Evolutionary conservation across 768 basidiomycete genomes (phyloP).

Genomic region (Russula emetica): DNA sequence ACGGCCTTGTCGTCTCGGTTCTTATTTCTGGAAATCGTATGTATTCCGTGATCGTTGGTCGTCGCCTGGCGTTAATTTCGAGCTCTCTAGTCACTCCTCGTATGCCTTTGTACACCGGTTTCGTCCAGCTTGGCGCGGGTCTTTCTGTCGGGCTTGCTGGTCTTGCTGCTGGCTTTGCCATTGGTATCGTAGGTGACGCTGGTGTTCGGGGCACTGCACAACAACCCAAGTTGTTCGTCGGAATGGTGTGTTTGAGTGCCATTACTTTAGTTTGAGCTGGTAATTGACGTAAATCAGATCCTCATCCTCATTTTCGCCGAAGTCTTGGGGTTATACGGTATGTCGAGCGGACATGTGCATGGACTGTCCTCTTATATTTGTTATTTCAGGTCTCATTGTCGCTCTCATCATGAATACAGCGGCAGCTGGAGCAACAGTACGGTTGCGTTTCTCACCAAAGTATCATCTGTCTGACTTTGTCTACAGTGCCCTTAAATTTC

Average conservation of each 20-base stretch:
- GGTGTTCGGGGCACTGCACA: constrained; percentile 97
- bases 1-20: constrained; percentile 97
- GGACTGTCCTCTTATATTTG: constrained; percentile 9
- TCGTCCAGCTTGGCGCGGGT: constrained; percentile 92
- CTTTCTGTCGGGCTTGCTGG: constrained; percentile 91
- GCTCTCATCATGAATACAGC: constrained; percentile 50
- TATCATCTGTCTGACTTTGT: not conserved
- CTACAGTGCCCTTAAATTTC: constrained; percentile 17
- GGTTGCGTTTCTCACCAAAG: not conserved
- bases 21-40: constrained; percentile 76
- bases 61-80: not conserved
- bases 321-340: constrained; percentile 87
- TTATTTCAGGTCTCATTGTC: constrained; percentile 41
- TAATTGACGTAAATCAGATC: constrained; percentile 11
- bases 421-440: not conserved
- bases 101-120: constrained; percentile 76
- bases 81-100: constrained; percentile 13
- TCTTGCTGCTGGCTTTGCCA: constrained; percentile 95
- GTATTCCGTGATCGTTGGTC: constrained; percentile 46
- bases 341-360: not conserved
- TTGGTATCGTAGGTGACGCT: constrained; percentile 98
- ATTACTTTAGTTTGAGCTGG: not conserved
- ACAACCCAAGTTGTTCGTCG: constrained; percentile 90
- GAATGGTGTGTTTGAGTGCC: constrained; percentile 58
- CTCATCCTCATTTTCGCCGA: constrained; percentile 98